Evolutionary conservation across 2,329 filamentous ascomycete genomes (phyloP), one percentile per base, ranked within the genome.

Genomic region (Sordariomycetes sp.): DNA sequence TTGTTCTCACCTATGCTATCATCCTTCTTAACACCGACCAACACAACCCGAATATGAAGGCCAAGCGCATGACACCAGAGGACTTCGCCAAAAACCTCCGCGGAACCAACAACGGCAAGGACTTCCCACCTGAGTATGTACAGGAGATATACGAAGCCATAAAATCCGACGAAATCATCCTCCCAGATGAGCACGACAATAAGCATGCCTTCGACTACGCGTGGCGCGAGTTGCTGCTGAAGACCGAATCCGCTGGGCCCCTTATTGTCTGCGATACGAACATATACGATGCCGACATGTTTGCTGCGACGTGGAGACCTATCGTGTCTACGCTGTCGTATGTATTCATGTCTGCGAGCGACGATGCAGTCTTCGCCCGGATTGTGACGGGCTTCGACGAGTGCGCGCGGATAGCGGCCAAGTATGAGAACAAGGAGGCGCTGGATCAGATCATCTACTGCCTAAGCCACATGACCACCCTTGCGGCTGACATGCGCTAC

Each of bases 21-120:
- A 94, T 98, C 55, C 87, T 98, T 76, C 66, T 98, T 37, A 98
- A 98, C 51, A 95, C 90, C 1, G 92, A 98, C 52, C 83, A 93
- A 48, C 92, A 96, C 57, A 98, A 94, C 50, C 88, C 87, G 0
- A 96, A 95, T 46, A 59, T 96, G 41, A 87, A 77, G 46, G 59
- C 70, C 2, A 84, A 82, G 50, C 84, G 90, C 26, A 98, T 98
- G 92, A 78, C 79, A 2, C 69, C 80, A 27, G 70, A 77, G 35
- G 83, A 90, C 46, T 98, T 98, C 54, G 72, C 84, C 0, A 80
- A 77, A 42, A 96, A 98, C 51, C 61, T 98, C n/a, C 75, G 88
- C 26, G 90, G 90, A 9, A 83, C 92, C 21, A 98, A 98, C 49
- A 78, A 73, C 18, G 84, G 82, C 34, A 73, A 86, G 44, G 81